Conservation (phyloP, 331 rosid species). For the Phaseolus coccineus region DNA sequence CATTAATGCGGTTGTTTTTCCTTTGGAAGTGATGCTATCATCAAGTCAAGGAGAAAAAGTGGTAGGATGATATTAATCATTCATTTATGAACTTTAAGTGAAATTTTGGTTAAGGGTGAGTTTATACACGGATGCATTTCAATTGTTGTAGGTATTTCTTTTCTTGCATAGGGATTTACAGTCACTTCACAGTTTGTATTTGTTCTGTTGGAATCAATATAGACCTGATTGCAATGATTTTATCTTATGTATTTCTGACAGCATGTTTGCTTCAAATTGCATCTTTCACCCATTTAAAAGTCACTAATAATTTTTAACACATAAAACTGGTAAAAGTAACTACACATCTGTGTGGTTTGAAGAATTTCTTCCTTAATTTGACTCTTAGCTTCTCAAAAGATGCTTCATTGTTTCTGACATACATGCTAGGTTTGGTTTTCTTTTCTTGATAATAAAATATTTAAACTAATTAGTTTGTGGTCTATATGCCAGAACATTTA, state of each 20-base stretch:
- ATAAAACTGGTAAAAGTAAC: constrained; percentile 22
- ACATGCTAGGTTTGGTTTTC: constrained; percentile 48
- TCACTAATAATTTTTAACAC: constrained; percentile 13
- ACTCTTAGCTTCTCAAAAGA: constrained; percentile 52
- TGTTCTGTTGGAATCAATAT: constrained; percentile 19
- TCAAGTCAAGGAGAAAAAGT: neutral
- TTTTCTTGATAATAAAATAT: constrained; percentile 30
- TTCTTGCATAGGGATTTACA: constrained; percentile 14
- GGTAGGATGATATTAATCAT: constrained; percentile 12
- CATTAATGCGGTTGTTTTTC: neutral
- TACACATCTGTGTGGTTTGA: constrained; percentile 39
- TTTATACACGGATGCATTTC: neutral
- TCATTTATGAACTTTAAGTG: neutral
- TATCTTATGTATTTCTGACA: neutral
- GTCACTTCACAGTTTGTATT: constrained; percentile 17
- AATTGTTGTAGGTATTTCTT: neutral
- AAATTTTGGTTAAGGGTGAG: constrained; percentile 8
- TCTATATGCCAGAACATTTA: constrained; percentile 45
- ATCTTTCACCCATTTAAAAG: constrained; percentile 10
- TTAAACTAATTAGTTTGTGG: constrained; percentile 42
- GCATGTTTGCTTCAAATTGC: constrained; percentile 14
- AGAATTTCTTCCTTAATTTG: constrained; percentile 42
- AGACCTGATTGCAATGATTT: neutral
- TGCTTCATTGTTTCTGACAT: constrained; percentile 52
- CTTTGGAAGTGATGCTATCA: neutral